A percentile compares a stretch with the other conserved stretches of the same genome.
Conservation (phyloP, 139 green algal genomes). For the Auxenochlorella protothecoides region DNA sequence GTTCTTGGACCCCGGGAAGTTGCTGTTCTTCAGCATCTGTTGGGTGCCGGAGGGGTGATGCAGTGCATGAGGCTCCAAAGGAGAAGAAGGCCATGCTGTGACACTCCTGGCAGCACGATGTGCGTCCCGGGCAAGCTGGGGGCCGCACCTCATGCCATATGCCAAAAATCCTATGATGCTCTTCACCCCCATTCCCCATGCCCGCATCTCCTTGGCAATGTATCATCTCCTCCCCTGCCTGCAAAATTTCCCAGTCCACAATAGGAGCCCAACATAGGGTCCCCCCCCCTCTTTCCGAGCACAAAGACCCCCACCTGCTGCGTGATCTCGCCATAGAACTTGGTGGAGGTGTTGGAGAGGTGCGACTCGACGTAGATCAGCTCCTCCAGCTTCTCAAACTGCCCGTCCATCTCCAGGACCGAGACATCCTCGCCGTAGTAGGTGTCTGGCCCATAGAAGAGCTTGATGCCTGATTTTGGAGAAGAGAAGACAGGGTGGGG, state of each 20-base stretch:
- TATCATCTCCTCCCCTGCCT: too few species aligned
- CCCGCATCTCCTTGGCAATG: too few species aligned
- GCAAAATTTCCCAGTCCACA: too few species aligned
- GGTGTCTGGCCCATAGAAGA: slow-evolving; percentile 88
- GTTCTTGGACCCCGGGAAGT: slow-evolving; percentile 98
- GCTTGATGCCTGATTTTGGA: slow-evolving; percentile 56
- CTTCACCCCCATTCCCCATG: too few species aligned
- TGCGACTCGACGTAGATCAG: slow-evolving; percentile 99
- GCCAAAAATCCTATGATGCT: too few species aligned
- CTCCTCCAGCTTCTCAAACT: slow-evolving; percentile 99
- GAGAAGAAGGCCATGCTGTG: too few species aligned
- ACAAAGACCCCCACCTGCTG: slow-evolving; percentile 57
- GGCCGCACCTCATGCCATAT: too few species aligned
- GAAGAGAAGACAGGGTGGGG: neutral
- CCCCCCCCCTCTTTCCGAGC: too few species aligned
- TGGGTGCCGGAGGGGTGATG: slow-evolving; percentile 14
- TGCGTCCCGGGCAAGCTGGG: too few species aligned
- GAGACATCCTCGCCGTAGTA: slow-evolving; percentile 83
- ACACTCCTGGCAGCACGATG: too few species aligned
- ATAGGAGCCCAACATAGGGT: too few species aligned
- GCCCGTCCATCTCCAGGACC: slow-evolving; percentile 95
- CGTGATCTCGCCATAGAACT: slow-evolving; percentile 97
- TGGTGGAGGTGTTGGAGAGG: slow-evolving; percentile 89
- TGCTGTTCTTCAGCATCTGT: slow-evolving; percentile 92
- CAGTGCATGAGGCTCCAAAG: too few species aligned